Evolutionary conservation across 1,284 basidiomycete species (phyloP).

Genomic region (Ustilago lituana): DNA sequence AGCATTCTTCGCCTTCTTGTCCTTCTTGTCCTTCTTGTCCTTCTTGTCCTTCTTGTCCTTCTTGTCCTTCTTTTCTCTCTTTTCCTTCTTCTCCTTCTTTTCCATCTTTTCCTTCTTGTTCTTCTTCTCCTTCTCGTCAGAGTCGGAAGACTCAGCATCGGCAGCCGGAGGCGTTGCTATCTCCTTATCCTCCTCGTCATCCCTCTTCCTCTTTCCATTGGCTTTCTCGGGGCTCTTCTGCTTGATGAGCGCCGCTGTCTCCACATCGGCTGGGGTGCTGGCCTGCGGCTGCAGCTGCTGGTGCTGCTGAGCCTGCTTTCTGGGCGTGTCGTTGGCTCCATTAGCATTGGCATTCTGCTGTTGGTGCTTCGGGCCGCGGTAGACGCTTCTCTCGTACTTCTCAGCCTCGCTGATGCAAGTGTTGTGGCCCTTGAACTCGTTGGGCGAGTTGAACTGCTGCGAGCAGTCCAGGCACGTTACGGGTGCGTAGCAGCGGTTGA

Average conservation of each 20-base stretch:
- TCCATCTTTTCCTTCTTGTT: slow-evolving; percentile 22
- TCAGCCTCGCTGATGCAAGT: slow-evolving; percentile 66
- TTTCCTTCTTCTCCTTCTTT: slow-evolving; percentile 58
- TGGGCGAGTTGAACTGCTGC: slow-evolving; percentile 57
- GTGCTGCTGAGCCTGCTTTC: slow-evolving; percentile 18
- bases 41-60: slow-evolving; percentile 47
- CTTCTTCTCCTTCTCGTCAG: slow-evolving; percentile 18
- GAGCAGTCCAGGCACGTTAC: slow-evolving; percentile 67
- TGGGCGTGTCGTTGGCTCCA: slow-evolving; percentile 13
- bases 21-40: slow-evolving; percentile 12
- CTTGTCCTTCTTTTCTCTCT: slow-evolving; percentile 61
- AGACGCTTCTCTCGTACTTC: slow-evolving; percentile 63
- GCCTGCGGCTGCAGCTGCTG: no score
- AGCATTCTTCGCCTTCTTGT: slow-evolving; percentile 51
- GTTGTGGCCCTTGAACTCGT: slow-evolving; percentile 64
- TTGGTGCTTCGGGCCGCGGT: slow-evolving; percentile 40
- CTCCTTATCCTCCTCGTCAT: slow-evolving; percentile 13
- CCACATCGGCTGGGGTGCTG: slow-evolving; percentile 4
- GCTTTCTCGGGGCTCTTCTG: slow-evolving; percentile 7
- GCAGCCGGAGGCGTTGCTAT: not conserved
- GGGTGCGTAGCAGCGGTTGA: slow-evolving; percentile 59
- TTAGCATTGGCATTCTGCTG: slow-evolving; percentile 3
- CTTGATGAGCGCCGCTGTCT: slow-evolving; percentile 8
- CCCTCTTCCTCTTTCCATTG: slow-evolving; percentile 35
- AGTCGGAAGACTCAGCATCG: slow-evolving; percentile 1